These are phyloP conservation scores for Fusarium sp. DNA, from an alignment of 2,329 filamentous ascomycete genomes.

Conservation along the genomic window DNA sequence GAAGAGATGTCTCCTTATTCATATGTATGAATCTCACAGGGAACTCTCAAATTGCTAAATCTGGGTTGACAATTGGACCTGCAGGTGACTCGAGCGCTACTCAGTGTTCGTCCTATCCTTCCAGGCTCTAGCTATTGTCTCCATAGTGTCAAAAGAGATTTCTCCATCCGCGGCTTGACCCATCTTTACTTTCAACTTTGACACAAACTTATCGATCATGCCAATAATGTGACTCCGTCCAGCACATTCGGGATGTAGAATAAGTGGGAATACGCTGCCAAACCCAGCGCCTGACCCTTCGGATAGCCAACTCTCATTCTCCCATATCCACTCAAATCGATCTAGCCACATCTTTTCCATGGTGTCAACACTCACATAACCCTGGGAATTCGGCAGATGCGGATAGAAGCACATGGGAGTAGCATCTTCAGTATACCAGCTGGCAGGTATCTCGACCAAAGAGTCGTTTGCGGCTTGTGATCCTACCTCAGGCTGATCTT, in stretches of 20 bases:
- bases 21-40: no score
- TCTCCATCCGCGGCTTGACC: neutral
- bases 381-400: neutral
- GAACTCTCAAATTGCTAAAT: no score
- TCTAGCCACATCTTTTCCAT: neutral
- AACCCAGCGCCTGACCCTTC: neutral
- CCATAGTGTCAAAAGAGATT: neutral
- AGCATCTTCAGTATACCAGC: slow-evolving; percentile 15
- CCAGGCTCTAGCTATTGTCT: neutral
- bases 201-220: neutral
- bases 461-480: accelerated
- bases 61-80: no score
- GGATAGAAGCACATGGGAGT: slow-evolving; percentile 2
- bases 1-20: no score
- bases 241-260: slow-evolving; percentile 2
- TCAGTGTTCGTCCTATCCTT: neutral
- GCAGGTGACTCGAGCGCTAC: no score
- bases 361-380: neutral
- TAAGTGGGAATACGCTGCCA: neutral
- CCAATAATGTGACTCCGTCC: neutral
- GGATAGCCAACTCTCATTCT: neutral
- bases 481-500: accelerated
- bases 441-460: neutral
- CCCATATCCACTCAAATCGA: neutral
- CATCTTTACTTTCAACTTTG: neutral